phyloP scores from a whole-genome alignment of 129 eudicot genomes.

The Gnaphalium uliginosum region DNA sequence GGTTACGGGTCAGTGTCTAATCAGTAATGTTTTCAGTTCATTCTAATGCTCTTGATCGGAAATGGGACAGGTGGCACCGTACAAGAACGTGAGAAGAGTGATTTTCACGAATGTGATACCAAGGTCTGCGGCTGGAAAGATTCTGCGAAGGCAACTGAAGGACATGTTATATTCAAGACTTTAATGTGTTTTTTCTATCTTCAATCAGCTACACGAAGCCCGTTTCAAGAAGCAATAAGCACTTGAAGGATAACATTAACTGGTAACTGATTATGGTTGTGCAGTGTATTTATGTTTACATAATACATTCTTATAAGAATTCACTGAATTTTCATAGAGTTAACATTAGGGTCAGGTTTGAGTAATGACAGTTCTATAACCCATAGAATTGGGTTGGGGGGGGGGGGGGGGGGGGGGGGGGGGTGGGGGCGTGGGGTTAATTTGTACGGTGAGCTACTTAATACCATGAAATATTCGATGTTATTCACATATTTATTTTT shows the following conservation, averaged over 20 bases:
- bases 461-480: neutral
- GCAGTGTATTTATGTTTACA: conserved; percentile 13
- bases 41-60: neutral
- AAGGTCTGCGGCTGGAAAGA: conserved; percentile 83
- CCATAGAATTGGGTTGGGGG: conserved; percentile 10
- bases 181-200: conserved; percentile 29
- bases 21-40: neutral
- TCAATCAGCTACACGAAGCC: conserved; percentile 4
- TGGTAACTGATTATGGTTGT: conserved; percentile 18
- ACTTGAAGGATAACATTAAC: conserved; percentile 16
- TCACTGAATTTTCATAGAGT: neutral
- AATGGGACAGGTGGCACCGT: conserved; percentile 77
- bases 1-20: neutral
- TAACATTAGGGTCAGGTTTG: neutral
- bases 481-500: neutral
- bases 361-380: conserved; percentile 4
- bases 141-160: conserved; percentile 73
- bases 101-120: conserved; percentile 61
- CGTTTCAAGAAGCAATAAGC: conserved; percentile 17
- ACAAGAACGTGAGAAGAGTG: conserved; percentile 85
- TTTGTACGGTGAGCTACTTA: neutral
- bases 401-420: too few species aligned
- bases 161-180: conserved; percentile 54
- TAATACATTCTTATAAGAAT: too few species aligned
- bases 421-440: too few species aligned